phyloP scores from a whole-genome alignment of 2,329 filamentous ascomycete species.

The Trichoderma atrobrunneum region DNA sequence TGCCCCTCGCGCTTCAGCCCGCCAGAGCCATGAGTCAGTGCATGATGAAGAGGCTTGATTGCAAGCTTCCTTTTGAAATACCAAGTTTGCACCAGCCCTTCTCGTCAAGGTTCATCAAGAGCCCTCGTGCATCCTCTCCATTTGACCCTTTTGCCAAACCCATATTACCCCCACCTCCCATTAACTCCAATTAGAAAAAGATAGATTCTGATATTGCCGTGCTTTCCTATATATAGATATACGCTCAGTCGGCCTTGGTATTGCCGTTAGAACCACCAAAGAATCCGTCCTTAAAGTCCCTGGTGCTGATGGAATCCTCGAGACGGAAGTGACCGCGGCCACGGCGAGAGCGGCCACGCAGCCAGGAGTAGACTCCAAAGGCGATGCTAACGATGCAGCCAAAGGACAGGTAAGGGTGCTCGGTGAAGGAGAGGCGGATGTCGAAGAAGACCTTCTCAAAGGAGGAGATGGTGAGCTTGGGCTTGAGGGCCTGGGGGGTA shows the following conservation, averaged over 20 bases:
- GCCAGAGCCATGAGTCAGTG: not conserved
- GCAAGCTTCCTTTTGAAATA: not conserved
- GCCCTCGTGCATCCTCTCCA: not conserved
- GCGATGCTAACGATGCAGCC: slow-evolving; percentile 57
- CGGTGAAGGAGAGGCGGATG: slow-evolving; percentile 55
- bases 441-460: slow-evolving; percentile 71
- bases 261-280: slow-evolving; percentile 45
- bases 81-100: not conserved
- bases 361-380: slow-evolving; percentile 52
- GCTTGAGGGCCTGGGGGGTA: slow-evolving; percentile 66
- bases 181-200: slow-evolving; percentile 19
- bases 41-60: not conserved
- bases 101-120: not conserved
- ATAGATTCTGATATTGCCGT: not conserved
- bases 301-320: slow-evolving; percentile 52
- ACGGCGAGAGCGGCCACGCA: slow-evolving; percentile 53
- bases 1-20: not conserved
- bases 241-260: slow-evolving; percentile 35
- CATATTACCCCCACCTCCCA: not conserved
- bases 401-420: slow-evolving; percentile 58
- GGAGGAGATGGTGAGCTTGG: slow-evolving; percentile 73
- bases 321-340: slow-evolving; percentile 59
- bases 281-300: slow-evolving; percentile 62
- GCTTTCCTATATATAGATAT: not conserved
- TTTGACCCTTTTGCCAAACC: slow-evolving; percentile 11